Base-by-base conservation (phyloP, 108 stramenopile species). In the Cylindrotheca closterium region DNA sequence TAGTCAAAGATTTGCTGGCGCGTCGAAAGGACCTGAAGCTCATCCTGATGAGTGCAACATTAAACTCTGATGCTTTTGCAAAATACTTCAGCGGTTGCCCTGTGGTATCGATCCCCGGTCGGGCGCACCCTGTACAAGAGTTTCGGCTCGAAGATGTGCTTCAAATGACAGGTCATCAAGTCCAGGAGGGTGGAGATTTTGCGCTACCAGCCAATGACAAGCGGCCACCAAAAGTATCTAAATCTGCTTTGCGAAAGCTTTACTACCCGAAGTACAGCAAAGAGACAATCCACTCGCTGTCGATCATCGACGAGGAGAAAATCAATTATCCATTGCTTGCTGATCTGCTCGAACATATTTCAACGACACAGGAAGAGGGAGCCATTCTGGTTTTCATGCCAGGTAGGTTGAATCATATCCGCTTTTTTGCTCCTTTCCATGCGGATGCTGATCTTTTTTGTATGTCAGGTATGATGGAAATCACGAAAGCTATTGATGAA, bases 11-110 rank as follows among this genome's bases (percentile, higher is more conserved):
- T 34, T 60, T 93, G 52, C 64, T 97, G 30, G 75, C 73, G 7
- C 50, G 83, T 12, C 81, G 92, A 46, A 85, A 81, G 51, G 55
- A 73, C 1, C 71, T 97, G 49, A 88, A 90, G 65, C 73, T 98
- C 21, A 71, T 98, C 47, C 76, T 98, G 5, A 98, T 98, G 97
- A 84, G 81, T 33, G 96, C 96, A 12, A 97, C 96, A 25, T 65
- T 96, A 26, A 94, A 96, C 58, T 89, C 95, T 28, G 86, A 87
- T 10, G 72, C 72, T 18, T 91, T 98, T 65, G 70, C 83, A 23
- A 26, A 59, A 7, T 98, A 96, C 67, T 96, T 98, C 51, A 74
- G 74, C 3, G 80, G 81, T 3, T 83, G 86, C 51, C 93, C 96
- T 0, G 77, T 81, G 24, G 72, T 90, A 7, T 75, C 81, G 0